These are phyloP conservation scores for Boletus rubropictus DNA, from an alignment of 768 basidiomycete species.

Conservation along the genomic window DNA sequence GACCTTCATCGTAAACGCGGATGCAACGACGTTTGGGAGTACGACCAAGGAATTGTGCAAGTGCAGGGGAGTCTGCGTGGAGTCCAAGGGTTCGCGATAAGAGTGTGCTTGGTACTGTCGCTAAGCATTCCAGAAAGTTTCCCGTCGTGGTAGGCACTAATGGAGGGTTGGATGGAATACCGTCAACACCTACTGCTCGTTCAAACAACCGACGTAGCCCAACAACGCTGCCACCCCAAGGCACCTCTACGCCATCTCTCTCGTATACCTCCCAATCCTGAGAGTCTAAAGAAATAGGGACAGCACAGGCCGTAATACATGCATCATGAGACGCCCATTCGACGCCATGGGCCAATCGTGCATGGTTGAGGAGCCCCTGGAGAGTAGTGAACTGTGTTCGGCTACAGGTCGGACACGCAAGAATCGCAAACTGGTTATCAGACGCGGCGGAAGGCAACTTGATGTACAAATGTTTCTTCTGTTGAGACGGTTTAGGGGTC, in stretches of 20 bases:
- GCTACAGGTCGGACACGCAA: constrained; percentile 40
- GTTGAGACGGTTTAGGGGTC: constrained; percentile 24
- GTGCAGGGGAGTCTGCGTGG: constrained; percentile 46
- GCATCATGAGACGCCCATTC: constrained; percentile 49
- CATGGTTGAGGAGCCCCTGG: constrained; percentile 49
- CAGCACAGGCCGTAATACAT: constrained; percentile 43
- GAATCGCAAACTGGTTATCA: constrained; percentile 28
- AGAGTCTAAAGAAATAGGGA: constrained; percentile 31
- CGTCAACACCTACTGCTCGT: constrained; percentile 41
- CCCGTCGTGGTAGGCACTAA: constrained; percentile 1
- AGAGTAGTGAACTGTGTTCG: constrained; percentile 47
- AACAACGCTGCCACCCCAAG: constrained; percentile 35
- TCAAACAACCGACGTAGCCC: constrained; percentile 45
- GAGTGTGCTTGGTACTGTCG: constrained; percentile 31
- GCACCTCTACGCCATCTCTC: constrained; percentile 34
- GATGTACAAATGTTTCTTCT: constrained; percentile 38
- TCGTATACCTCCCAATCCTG: constrained; percentile 34
- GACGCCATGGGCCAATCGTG: constrained; percentile 42
- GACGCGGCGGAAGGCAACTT: constrained; percentile 29
- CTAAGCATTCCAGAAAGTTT: constrained; percentile 1
- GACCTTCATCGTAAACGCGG: background rate
- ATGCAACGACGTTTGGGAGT: too few relatives aligned
- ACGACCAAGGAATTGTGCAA: constrained; percentile 30
- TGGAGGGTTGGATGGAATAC: constrained; percentile 11
- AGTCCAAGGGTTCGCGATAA: constrained; percentile 44